phyloP scores from a whole-genome alignment of 805 yeast species.

The Candida piceae region DNA sequence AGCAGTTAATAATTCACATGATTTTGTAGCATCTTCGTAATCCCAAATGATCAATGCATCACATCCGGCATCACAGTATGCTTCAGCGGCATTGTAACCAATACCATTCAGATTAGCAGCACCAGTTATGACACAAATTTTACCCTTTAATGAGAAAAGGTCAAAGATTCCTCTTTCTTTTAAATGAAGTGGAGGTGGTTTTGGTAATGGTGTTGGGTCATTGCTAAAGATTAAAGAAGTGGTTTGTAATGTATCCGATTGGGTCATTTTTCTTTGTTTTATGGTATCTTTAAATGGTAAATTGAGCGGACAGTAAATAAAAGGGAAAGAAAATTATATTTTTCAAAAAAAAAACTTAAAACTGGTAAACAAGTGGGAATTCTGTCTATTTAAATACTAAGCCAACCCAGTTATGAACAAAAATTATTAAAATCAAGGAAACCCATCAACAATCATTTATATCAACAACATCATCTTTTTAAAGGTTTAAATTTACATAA shows the following conservation, averaged over 20 bases:
- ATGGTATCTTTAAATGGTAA: too few relatives aligned
- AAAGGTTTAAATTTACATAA: too few relatives aligned
- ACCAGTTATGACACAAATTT: conserved; percentile 82
- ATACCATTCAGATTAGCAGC: conserved; percentile 65
- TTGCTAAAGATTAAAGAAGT: conserved; percentile 21
- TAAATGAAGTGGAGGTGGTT: conserved; percentile 22
- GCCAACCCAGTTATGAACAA: too few relatives aligned
- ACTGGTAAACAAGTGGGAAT: too few relatives aligned
- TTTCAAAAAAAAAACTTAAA: too few relatives aligned
- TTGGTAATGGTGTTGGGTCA: conserved; percentile 25
- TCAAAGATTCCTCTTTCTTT: conserved; percentile 33
- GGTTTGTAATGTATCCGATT: conserved; percentile 14
- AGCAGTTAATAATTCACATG: conserved; percentile 14
- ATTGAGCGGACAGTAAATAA: too few relatives aligned
- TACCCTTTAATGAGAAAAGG: conserved; percentile 73
- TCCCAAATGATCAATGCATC: conserved; percentile 52
- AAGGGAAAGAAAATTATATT: too few relatives aligned
- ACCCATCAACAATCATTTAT: too few relatives aligned
- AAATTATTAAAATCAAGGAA: too few relatives aligned
- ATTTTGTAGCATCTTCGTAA: conserved; percentile 22
- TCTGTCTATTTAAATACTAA: too few relatives aligned
- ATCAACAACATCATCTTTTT: too few relatives aligned
- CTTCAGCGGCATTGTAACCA: conserved; percentile 77
- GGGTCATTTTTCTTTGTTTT: conserved; percentile 20
- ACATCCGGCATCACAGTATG: conserved; percentile 84